Conservation (phyloP, 257 asterid species). For the Ballota nigra region DNA sequence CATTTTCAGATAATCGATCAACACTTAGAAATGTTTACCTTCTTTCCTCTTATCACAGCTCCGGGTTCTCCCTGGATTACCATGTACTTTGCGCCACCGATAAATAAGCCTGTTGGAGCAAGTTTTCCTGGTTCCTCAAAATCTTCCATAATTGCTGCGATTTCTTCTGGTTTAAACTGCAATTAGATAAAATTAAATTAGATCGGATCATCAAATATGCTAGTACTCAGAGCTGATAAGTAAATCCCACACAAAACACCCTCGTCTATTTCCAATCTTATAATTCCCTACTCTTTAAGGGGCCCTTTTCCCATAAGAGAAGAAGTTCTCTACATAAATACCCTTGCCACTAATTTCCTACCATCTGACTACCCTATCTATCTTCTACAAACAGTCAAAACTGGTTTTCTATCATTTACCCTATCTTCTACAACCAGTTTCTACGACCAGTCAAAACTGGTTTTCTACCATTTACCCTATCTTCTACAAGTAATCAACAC, state of each 20-base stretch:
- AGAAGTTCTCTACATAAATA: too few relatives aligned
- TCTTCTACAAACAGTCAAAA: too few relatives aligned
- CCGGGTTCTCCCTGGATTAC: constrained; percentile 53
- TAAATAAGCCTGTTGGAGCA: constrained; percentile 46
- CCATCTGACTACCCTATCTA: too few relatives aligned
- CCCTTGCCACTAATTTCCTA: too few relatives aligned
- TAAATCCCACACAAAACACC: neutral
- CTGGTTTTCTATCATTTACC: too few relatives aligned
- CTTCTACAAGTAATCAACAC: too few relatives aligned
- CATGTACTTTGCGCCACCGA: constrained; percentile 48
- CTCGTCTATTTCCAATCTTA: neutral
- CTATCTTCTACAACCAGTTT: too few relatives aligned
- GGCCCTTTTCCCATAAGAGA: too few relatives aligned
- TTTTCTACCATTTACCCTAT: too few relatives aligned
- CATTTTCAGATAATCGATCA: neutral
- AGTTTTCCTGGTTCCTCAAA: constrained; percentile 50
- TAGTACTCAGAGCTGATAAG: neutral
- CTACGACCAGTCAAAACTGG: too few relatives aligned
- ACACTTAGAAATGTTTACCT: constrained; percentile 17
- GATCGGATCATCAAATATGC: neutral
- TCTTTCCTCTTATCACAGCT: constrained; percentile 44
- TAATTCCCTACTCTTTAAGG: neutral
- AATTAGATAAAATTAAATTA: neutral
- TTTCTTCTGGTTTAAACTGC: constrained; percentile 46
- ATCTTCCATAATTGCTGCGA: constrained; percentile 39